Evolutionary conservation across 2,329 filamentous ascomycete species (phyloP).

Genomic region (Fusarium secorum): DNA sequence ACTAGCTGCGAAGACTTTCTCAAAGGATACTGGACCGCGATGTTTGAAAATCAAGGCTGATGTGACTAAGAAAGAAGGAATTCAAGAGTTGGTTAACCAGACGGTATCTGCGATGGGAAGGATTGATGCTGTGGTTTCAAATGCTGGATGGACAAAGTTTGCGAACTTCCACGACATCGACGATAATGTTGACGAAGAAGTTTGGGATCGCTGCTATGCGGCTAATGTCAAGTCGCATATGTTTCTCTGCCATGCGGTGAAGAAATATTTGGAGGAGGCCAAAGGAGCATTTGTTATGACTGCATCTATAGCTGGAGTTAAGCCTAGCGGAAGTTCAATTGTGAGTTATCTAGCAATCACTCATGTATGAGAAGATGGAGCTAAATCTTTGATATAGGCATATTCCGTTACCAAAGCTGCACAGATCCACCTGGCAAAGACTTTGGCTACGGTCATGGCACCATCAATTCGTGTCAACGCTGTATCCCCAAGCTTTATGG

Average conservation of each 20-base stretch:
- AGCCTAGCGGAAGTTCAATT: slow-evolving; percentile 10
- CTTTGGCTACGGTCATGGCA: slow-evolving; percentile 7
- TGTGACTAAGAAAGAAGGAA: not conserved
- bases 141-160: slow-evolving; percentile 12
- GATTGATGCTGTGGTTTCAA: slow-evolving; percentile 5
- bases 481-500: slow-evolving; percentile 13
- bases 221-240: slow-evolving; percentile 13
- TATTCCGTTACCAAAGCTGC: slow-evolving; percentile 11
- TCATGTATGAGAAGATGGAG: accelerated
- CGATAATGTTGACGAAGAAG: slow-evolving; percentile 9
- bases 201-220: slow-evolving; percentile 11
- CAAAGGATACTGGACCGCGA: accelerated
- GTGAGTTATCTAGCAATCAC: not conserved
- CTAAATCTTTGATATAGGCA: not conserved
- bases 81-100: not conserved
- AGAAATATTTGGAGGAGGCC: not conserved
- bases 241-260: slow-evolving; percentile 4
- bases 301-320: not conserved
- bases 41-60: not conserved
- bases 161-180: not conserved
- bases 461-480: slow-evolving; percentile 4
- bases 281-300: slow-evolving; percentile 6
- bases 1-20: accelerated
- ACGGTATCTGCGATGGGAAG: not conserved
- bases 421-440: slow-evolving; percentile 3